A percentile compares a stretch with the other conserved stretches of the same genome.
phyloP scores from a whole-genome alignment of 768 basidiomycete genomes.

The Daedalea quercina region DNA sequence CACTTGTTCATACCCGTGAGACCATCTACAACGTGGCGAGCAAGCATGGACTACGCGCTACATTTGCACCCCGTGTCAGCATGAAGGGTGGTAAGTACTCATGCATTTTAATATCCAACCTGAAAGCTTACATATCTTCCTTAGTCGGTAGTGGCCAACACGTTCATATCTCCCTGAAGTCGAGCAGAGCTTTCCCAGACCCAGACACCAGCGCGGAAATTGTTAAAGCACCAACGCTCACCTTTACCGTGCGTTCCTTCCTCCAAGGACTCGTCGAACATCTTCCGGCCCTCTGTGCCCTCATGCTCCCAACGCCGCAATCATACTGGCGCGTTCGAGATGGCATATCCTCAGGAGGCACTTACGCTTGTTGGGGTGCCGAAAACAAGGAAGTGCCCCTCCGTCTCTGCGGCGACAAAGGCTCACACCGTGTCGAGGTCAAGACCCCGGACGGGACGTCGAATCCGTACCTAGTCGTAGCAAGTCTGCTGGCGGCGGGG shows the following conservation, averaged over 20 bases:
- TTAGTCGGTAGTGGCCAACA: constrained; percentile 52
- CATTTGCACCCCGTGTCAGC: constrained; percentile 54
- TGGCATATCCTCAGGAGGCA: constrained; percentile 66
- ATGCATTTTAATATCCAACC: background rate
- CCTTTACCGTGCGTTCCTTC: constrained; percentile 48
- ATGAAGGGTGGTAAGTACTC: constrained; percentile 27
- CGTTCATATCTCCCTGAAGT: constrained; percentile 58
- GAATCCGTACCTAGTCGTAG: constrained; percentile 53
- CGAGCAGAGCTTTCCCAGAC: constrained; percentile 10
- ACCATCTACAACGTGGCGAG: constrained; percentile 56
- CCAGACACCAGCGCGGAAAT: constrained; percentile 3
- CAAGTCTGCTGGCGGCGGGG: constrained; percentile 50
- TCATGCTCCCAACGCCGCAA: constrained; percentile 49
- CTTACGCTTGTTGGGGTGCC: constrained; percentile 60
- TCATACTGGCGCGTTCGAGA: constrained; percentile 63
- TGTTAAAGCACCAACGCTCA: constrained; percentile 24
- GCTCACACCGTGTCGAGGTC: constrained; percentile 56
- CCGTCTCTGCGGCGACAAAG: constrained; percentile 49
- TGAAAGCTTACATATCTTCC: background rate
- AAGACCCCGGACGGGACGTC: constrained; percentile 59
- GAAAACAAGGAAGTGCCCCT: constrained; percentile 64
- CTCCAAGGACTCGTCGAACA: constrained; percentile 51
- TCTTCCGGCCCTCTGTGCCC: constrained; percentile 48
- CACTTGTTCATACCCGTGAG: constrained; percentile 59
- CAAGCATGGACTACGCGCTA: constrained; percentile 59